phyloP scores from a whole-genome alignment of 2,329 filamentous ascomycete species.

The Fusarium longipes region DNA sequence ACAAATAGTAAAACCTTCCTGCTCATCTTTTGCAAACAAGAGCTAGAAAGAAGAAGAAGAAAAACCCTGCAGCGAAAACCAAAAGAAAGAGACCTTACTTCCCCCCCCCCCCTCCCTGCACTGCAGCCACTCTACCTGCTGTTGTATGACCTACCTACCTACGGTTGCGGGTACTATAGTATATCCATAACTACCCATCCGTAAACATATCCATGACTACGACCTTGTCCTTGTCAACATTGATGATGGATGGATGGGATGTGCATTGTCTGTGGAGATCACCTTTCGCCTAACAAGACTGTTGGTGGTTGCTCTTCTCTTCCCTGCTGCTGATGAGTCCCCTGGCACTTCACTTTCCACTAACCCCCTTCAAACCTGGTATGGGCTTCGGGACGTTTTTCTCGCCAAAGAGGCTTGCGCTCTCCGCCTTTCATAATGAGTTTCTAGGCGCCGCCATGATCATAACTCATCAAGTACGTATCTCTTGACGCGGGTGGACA shows the following conservation, averaged over 20 bases:
- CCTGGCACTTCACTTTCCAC: constrained; percentile 17
- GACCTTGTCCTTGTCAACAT: neutral
- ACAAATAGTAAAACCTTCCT: constrained; percentile 1
- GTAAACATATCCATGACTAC: neutral
- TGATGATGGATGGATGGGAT: constrained; percentile 1
- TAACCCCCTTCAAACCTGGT: constrained; percentile 27
- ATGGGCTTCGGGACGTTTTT: constrained; percentile 42
- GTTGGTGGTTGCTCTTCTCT: constrained; percentile 28
- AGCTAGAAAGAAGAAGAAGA: neutral
- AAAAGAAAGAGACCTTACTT: constrained; percentile 1
- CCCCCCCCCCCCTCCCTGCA: constrained; percentile 16
- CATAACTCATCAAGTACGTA: constrained; percentile 12
- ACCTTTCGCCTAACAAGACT: constrained; percentile 6
- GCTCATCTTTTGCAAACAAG: neutral
- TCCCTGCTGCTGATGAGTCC: constrained; percentile 27
- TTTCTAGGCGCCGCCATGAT: constrained; percentile 53
- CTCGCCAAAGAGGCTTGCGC: constrained; percentile 36
- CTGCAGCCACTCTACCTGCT: constrained; percentile 45
- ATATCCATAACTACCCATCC: neutral
- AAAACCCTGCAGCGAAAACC: constrained; percentile 19
- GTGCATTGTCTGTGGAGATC: constrained; percentile 30
- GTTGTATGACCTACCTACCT: constrained; percentile 9
- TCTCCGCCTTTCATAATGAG: constrained; percentile 54
- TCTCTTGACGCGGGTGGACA: constrained; percentile 34
- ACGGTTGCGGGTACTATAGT: neutral